Evolutionary conservation across 2,329 filamentous ascomycete species (phyloP), one percentile per base, ranked within the genome.

Genomic region (Stagonosporopsis rhizophila): DNA sequence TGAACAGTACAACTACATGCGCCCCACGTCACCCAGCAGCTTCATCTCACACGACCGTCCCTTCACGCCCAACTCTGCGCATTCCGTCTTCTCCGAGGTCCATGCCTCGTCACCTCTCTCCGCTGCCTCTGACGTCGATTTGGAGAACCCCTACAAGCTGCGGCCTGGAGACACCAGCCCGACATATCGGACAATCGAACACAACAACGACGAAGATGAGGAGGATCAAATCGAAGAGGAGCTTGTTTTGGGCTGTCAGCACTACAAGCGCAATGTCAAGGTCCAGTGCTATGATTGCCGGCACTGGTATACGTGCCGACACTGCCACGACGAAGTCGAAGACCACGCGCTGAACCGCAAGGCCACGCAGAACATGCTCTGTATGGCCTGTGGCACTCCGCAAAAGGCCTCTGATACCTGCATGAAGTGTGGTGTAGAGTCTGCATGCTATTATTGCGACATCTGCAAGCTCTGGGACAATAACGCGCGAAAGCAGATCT

Each of bases 401-500:
- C 95, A 99, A 69, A 85, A 85, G 53, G 93, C 90, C 3, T 87
- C 86, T 27, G 91, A 96, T 61, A 82, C 86, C 47, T 99, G 95
- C 74, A 81, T 84, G 46, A 83, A 86, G 52, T 99, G 95, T 73
- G 89, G 88, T 17, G 86, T 87, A 64, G 85, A 87, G 55, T 86
- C 91, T 6, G 92, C 94, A 12, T 89, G 89, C 70, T 98, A 98
- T 75, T 99, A 96, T 73, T 99, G 95, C 78, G 85, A 87, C 50
- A 89, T 95, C 52, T 99, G 95, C 82, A 97, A 97, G 77, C 83
- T 99, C 1, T 99, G 95, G 95, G 94, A 98, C 70, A 92, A 98
- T 70, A 91, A 97, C 65, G 86, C 87, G 51, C 88, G 87, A 64
- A 97, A 96, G 75, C 89, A 89, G 62, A 96, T 98, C 54, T 99